Percentiles rank a stretch among this genome's conserved stretches.
These are phyloP conservation scores for Xylariaceae sp. DNA, from an alignment of 2,329 filamentous ascomycete species.

Conservation along the genomic window DNA sequence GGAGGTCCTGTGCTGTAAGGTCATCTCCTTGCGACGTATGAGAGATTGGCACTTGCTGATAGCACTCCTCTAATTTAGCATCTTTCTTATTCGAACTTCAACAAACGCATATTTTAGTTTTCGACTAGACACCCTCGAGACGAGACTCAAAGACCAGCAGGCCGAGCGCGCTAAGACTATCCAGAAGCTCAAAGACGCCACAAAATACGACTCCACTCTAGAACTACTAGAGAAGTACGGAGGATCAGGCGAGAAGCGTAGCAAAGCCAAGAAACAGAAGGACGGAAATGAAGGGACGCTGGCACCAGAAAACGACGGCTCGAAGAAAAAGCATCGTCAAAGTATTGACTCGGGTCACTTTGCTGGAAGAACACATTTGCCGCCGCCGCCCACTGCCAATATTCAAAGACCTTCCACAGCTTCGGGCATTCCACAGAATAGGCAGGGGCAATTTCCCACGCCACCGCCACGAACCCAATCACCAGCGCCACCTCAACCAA, in stretches of 20 bases:
- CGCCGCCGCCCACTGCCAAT: slow-evolving; percentile 68
- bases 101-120: slow-evolving; percentile 79
- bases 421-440: slow-evolving; percentile 40
- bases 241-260: slow-evolving; percentile 61
- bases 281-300: slow-evolving; percentile 30
- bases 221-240: slow-evolving; percentile 95
- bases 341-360: slow-evolving; percentile 32
- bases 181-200: slow-evolving; percentile 91
- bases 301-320: slow-evolving; percentile 31
- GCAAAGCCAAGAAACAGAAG: slow-evolving; percentile 39
- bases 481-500: slow-evolving; percentile 33
- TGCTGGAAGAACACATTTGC: slow-evolving; percentile 53
- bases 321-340: slow-evolving; percentile 39
- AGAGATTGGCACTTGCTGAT: slow-evolving; percentile 13
- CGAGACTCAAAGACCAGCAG: slow-evolving; percentile 74
- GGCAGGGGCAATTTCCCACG: slow-evolving; percentile 23
- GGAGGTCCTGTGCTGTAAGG: slow-evolving; percentile 79
- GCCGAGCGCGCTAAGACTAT: slow-evolving; percentile 86
- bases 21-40: neutral
- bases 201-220: slow-evolving; percentile 93
- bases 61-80: slow-evolving; percentile 55
- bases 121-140: slow-evolving; percentile 72
- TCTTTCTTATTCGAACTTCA: slow-evolving; percentile 73
- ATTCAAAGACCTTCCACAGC: slow-evolving; percentile 53
- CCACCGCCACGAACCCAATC: slow-evolving; percentile 33